These are phyloP conservation scores for Trichosporon coremiiforme DNA, from an alignment of 1,284 basidiomycete genomes.

Conservation along the genomic window DNA sequence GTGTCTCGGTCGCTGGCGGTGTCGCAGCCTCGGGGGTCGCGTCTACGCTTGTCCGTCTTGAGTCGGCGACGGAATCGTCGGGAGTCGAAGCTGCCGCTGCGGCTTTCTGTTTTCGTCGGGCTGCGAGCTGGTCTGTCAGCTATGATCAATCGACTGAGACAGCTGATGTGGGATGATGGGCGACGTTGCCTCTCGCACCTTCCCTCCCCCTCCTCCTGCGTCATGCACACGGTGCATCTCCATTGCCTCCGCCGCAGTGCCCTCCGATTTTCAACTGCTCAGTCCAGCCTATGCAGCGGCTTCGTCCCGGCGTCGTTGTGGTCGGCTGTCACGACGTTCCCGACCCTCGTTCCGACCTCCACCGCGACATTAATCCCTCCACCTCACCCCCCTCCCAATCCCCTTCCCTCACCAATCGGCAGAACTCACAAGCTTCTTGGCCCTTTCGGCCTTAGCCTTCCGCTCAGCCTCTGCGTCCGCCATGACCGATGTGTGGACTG, in stretches of 20 bases:
- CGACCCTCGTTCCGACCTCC: background rate
- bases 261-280: too few species aligned
- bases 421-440: conserved; percentile 48
- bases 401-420: background rate
- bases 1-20: background rate
- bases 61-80: background rate
- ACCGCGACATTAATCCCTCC: conserved; percentile 6
- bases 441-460: conserved; percentile 53
- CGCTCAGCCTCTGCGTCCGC: conserved; percentile 40
- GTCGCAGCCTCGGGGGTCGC: background rate
- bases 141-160: background rate
- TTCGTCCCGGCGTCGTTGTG: too few species aligned
- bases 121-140: conserved; percentile 12
- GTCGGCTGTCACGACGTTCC: too few species aligned
- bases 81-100: background rate
- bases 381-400: background rate
- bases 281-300: too few species aligned
- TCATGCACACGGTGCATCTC: too few species aligned
- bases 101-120: conserved; percentile 12
- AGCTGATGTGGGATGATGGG: background rate
- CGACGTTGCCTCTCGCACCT: background rate
- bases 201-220: background rate
- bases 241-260: too few species aligned
- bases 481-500: background rate
- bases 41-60: background rate